Evolutionary conservation across 1,284 basidiomycete species (phyloP).

Genomic region (Neolentinus lepideus): DNA sequence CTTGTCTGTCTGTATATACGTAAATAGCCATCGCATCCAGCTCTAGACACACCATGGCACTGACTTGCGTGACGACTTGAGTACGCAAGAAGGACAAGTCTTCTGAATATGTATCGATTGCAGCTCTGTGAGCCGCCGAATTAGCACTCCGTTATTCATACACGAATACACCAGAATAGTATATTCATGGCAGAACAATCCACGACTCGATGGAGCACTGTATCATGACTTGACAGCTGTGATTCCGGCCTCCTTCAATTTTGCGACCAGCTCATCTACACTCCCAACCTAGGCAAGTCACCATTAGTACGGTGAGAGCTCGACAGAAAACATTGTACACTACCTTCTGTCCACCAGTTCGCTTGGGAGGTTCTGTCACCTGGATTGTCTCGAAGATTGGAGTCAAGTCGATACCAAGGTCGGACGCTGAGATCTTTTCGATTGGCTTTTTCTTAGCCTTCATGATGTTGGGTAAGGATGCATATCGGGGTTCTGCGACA

Average conservation of each 20-base stretch:
- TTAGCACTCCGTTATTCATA: too few species aligned
- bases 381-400: constrained; percentile 85
- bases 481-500: constrained; percentile 81
- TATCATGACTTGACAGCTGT: constrained; percentile 30
- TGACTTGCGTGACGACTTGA: too few species aligned
- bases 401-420: constrained; percentile 78
- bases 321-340: neutral
- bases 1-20: too few species aligned
- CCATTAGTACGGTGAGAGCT: neutral
- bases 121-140: too few species aligned
- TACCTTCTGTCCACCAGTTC: constrained; percentile 91
- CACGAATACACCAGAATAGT: too few species aligned
- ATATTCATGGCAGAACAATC: too few species aligned
- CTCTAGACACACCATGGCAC: too few species aligned
- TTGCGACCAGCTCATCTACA: constrained; percentile 87
- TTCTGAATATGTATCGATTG: too few species aligned
- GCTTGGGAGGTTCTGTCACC: constrained; percentile 88
- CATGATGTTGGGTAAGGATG: constrained; percentile 94
- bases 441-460: constrained; percentile 99
- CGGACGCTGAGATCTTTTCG: constrained; percentile 75
- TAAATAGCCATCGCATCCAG: too few species aligned
- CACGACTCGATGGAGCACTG: neutral
- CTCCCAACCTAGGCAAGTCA: constrained; percentile 51
- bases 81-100: too few species aligned
- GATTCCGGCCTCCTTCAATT: constrained; percentile 89